phyloP scores from a whole-genome alignment of 176 grass and related monocot species.

The Oryza australiensis region DNA sequence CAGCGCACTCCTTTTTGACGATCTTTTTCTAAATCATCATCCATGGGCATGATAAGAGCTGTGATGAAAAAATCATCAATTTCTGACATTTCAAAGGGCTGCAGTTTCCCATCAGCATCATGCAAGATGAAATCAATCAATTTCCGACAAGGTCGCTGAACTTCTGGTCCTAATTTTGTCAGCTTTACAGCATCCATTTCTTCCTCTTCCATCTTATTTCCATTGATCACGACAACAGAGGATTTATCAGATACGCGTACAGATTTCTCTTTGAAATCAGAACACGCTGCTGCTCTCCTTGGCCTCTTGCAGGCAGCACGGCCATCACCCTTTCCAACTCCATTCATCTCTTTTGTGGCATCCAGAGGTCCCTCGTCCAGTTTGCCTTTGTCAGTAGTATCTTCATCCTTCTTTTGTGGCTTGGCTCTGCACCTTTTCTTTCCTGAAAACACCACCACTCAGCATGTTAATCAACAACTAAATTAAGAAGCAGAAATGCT shows the following conservation, averaged over 20 bases:
- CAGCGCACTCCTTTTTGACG: conserved; percentile 87
- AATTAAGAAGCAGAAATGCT: not conserved
- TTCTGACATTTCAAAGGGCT: conserved; percentile 99
- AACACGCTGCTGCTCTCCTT: conserved; percentile 75
- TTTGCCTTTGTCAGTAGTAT: conserved; percentile 43
- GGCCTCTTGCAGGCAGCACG: conserved; percentile 51
- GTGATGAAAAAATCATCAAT: conserved; percentile 92
- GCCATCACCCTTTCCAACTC: conserved; percentile 42
- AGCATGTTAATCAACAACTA: conserved; percentile 22
- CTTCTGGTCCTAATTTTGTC: conserved; percentile 79
- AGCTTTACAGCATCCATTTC: conserved; percentile 82
- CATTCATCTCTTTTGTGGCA: conserved; percentile 22
- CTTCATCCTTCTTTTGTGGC: conserved; percentile 51
- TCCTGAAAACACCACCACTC: conserved; percentile 49
- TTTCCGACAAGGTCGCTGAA: conserved; percentile 71
- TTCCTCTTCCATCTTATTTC: conserved; percentile 70
- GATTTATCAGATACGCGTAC: conserved; percentile 65
- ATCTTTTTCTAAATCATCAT: conserved; percentile 85
- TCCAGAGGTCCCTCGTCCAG: conserved; percentile 26
- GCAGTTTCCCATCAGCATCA: conserved; percentile 81
- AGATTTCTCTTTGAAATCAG: conserved; percentile 83
- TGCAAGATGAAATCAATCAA: conserved; percentile 88
- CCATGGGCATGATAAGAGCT: conserved; percentile 85
- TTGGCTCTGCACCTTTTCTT: conserved; percentile 69
- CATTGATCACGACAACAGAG: conserved; percentile 61